Base-by-base conservation (phyloP, 1,284 basidiomycete genomes). In the Trametes hirsuta region DNA sequence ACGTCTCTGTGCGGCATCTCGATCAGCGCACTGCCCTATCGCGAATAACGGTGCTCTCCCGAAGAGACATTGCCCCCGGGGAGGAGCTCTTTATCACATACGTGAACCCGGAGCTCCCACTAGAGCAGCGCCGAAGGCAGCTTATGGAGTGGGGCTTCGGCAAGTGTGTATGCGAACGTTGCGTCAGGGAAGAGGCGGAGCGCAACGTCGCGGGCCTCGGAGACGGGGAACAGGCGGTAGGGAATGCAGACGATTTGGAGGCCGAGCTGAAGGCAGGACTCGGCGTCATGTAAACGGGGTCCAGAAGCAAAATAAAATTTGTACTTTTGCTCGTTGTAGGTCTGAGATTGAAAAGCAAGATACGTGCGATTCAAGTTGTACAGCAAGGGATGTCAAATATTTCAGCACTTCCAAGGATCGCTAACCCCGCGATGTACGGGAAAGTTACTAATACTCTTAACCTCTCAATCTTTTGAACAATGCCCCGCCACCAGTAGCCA, bases 21-120 rank as follows among this genome's bases (percentile, higher is more conserved):
- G 81, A 91, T 72, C 83, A 84, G 65, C 84, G 85, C 57, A 82
- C 80, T 22, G 80, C 84, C 14, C 83, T 86, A 62, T 83, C 85
- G 24, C 85, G 88, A 45, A 88, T 94, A 66, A 86, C 88, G 0
- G 73, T 93, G 36, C 71, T 93, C n/a, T 88, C 93, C 1, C 81
- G 80, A 48, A 71, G 78, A 3, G 78, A 82, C n/a, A 89, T 97
- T 55, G 76, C 80, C 21, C 72, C 78, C 0, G 92, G 90, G 2
- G 87, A 94, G 58, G 93, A 96, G 72, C 79, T 95, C 34, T 72
- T 87, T 11, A 83, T 92, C 59, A 86, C 90, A 1, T 96, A 96
- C 67, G 92, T 94, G 55, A 83, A 95, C 68, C 90, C 91, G 0
- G 74, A 74, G 6, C 64, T 82, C 36, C 72, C 80, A 3, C 78